Evolutionary conservation across 805 yeast genomes (phyloP).

Genomic region (Kluyveromyces aestuarii): DNA sequence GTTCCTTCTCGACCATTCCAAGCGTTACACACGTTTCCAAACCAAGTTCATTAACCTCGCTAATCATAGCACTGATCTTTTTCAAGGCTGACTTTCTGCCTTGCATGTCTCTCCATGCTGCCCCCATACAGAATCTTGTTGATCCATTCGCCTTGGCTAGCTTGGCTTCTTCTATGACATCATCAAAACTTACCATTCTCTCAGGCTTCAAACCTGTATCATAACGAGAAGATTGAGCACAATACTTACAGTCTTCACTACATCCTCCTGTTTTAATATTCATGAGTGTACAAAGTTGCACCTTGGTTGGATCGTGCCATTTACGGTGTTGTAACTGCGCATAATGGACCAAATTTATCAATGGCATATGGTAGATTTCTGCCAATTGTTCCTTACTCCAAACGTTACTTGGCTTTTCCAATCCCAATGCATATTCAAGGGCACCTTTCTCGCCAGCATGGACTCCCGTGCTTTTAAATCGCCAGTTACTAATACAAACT

Average conservation of each 20-base stretch:
- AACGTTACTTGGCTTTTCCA: constrained; percentile 24
- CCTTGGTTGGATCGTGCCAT: constrained; percentile 58
- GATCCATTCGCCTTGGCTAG: constrained; percentile 62
- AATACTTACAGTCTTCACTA: constrained; percentile 72
- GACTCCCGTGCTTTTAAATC: constrained; percentile 7
- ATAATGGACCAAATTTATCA: constrained; percentile 47
- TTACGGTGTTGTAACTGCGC: constrained; percentile 61
- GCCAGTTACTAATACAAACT: constrained; percentile 2
- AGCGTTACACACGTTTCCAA: constrained; percentile 75
- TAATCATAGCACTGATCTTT: constrained; percentile 56
- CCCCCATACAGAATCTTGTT: constrained; percentile 77
- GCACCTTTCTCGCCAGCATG: constrained; percentile 5
- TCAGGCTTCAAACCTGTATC: constrained; percentile 67
- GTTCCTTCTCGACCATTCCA: constrained; percentile 67
- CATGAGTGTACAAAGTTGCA: constrained; percentile 68
- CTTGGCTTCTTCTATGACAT: constrained; percentile 54
- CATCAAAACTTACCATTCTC: constrained; percentile 49
- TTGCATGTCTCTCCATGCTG: constrained; percentile 82
- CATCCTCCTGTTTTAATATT: constrained; percentile 77
- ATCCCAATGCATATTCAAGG: constrained; percentile 23
- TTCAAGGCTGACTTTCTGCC: constrained; percentile 64
- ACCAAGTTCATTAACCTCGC: constrained; percentile 51
- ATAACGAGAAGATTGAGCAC: constrained; percentile 66
- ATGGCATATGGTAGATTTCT: constrained; percentile 56
- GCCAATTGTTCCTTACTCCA: constrained; percentile 59